Evolutionary conservation across 306 rosid genomes (phyloP).

Genomic region (Cucumis melo): DNA sequence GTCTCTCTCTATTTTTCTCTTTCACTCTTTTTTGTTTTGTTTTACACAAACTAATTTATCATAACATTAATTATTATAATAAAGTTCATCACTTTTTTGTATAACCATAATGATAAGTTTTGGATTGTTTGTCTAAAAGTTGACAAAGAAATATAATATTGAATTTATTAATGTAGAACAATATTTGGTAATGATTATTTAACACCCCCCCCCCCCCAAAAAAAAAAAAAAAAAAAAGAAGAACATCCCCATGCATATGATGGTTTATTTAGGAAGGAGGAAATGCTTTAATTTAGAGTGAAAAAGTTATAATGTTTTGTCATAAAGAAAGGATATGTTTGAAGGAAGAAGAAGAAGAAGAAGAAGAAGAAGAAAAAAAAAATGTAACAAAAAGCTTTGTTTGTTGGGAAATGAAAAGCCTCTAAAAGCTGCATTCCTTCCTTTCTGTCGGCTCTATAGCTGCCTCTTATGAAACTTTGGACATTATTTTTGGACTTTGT

Average conservation of each 20-base stretch:
- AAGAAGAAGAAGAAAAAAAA: not conserved
- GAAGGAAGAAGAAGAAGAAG: not conserved
- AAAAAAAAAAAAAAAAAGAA: not conserved
- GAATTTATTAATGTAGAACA: not conserved
- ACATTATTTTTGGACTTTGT: constrained; percentile 45
- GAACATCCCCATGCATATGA: not conserved
- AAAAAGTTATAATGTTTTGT: not conserved
- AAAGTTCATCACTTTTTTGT: too few relatives aligned
- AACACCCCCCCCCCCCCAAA: too few relatives aligned
- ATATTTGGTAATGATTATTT: not conserved
- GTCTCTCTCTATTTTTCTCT: constrained; percentile 34
- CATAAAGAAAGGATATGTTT: not conserved
- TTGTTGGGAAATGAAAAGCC: constrained; percentile 84
- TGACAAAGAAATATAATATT: not conserved
- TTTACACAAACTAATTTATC: not conserved
- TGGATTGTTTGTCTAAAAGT: not conserved
- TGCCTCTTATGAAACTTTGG: constrained; percentile 53
- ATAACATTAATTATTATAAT: not conserved
- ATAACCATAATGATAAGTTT: not conserved
- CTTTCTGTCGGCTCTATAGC: constrained; percentile 77
- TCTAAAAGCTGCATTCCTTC: constrained; percentile 78
- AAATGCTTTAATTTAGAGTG: not conserved
- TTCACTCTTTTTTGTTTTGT: constrained; percentile 14
- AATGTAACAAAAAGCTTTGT: constrained; percentile 40
- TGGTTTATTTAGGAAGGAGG: not conserved